phyloP scores from a whole-genome alignment of 2,329 filamentous ascomycete species.

The Emmonsiellopsis sp. region DNA sequence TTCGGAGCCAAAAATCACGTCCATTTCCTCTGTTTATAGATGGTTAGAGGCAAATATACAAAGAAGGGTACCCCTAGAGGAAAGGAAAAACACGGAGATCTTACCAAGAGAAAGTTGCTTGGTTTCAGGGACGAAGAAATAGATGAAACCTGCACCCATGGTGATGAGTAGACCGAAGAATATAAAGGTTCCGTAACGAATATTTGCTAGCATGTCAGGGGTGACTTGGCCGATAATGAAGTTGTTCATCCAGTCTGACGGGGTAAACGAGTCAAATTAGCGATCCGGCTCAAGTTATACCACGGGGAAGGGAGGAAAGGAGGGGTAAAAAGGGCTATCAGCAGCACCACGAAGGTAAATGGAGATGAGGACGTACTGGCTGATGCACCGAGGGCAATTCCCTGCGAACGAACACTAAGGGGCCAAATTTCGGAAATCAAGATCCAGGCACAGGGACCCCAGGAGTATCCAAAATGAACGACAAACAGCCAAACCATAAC shows the following conservation, averaged over 20 bases:
- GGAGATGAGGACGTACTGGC: slow-evolving; percentile 29
- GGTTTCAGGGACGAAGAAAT: slow-evolving; percentile 43
- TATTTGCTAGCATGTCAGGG: slow-evolving; percentile 54
- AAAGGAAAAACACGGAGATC: not conserved
- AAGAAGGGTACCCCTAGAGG: not conserved
- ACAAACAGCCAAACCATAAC: slow-evolving; percentile 55
- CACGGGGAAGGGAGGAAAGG: too few species aligned
- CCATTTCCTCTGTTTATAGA: slow-evolving; percentile 41
- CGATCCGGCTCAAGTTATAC: too few species aligned
- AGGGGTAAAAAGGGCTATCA: too few species aligned
- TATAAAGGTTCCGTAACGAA: slow-evolving; percentile 63
- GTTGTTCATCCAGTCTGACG: slow-evolving; percentile 42
- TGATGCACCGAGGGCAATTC: slow-evolving; percentile 58
- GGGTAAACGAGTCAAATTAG: not conserved
- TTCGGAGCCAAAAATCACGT: slow-evolving; percentile 56
- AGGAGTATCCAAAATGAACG: slow-evolving; percentile 61
- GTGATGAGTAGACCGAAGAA: slow-evolving; percentile 58
- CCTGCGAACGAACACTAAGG: slow-evolving; percentile 58
- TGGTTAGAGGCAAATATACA: not conserved
- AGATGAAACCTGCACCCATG: slow-evolving; percentile 48
- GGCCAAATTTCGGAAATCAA: slow-evolving; percentile 68
- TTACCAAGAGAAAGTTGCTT: slow-evolving; percentile 35
- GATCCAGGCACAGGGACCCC: slow-evolving; percentile 67
- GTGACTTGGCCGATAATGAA: slow-evolving; percentile 60
- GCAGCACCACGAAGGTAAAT: too few species aligned